phyloP scores from a whole-genome alignment of 2,329 filamentous ascomycete species.

The Tolypocladium pustulatum region DNA sequence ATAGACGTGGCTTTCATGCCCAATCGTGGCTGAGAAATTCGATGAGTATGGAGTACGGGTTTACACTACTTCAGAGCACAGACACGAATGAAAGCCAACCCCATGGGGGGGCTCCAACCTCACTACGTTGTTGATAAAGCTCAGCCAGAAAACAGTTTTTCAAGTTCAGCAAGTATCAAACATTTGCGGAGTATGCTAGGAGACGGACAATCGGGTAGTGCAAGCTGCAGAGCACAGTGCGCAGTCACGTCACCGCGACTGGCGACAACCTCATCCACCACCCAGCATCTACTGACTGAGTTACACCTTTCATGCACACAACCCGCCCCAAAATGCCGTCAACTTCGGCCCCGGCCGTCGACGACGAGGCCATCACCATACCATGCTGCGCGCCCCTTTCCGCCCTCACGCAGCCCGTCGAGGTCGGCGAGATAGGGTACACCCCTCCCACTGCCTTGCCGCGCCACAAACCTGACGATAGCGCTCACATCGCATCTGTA shows the following conservation, averaged over 20 bases:
- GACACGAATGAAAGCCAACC: too few relatives aligned
- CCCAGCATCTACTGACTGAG: background rate
- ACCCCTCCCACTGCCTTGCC: too few relatives aligned
- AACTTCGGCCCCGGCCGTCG: slow-evolving; percentile 6
- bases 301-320: background rate
- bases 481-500: slow-evolving; percentile 1
- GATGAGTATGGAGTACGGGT: too few relatives aligned
- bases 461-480: too few relatives aligned
- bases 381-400: slow-evolving; percentile 29
- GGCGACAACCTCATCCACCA: background rate
- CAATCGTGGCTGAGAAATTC: too few relatives aligned
- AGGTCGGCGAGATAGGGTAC: slow-evolving; percentile 32
- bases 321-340: background rate
- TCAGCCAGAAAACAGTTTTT: too few relatives aligned
- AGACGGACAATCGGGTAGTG: too few relatives aligned
- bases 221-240: background rate
- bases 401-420: slow-evolving; percentile 29
- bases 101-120: too few relatives aligned
- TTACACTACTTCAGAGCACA: too few relatives aligned
- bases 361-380: slow-evolving; percentile 22
- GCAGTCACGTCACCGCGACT: background rate
- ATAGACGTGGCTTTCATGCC: background rate
- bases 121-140: too few relatives aligned
- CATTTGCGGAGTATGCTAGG: too few relatives aligned
- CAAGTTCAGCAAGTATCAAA: too few relatives aligned